phyloP scores from a whole-genome alignment of 2,329 filamentous ascomycete genomes.

The Penicillium psychrosexuale region DNA sequence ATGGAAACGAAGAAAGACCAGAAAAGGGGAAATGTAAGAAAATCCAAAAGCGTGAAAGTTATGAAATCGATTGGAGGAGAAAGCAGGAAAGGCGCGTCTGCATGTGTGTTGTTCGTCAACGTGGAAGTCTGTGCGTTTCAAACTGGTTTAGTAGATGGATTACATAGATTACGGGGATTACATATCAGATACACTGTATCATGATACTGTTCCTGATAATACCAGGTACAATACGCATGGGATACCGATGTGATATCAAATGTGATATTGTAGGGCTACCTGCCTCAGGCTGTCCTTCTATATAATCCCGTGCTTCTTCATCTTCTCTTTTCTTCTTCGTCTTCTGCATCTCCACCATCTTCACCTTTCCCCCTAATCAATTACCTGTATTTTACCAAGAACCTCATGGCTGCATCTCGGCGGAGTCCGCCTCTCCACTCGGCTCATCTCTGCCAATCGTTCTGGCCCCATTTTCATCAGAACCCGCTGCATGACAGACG shows the following conservation, averaged over 20 bases:
- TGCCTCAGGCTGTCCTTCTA: neutral
- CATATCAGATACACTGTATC: no score
- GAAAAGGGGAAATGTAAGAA: neutral
- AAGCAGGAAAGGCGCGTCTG: conserved; percentile 6
- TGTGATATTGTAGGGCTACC: neutral
- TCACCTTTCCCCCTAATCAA: neutral
- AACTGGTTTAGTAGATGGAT: no score
- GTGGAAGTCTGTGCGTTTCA: conserved; percentile 7
- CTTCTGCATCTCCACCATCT: neutral
- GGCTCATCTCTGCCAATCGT: conserved; percentile 5
- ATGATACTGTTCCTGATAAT: no score
- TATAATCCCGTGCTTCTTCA: neutral
- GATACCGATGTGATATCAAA: neutral
- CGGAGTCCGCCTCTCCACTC: conserved; percentile 3
- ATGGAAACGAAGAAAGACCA: neutral
- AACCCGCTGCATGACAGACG: conserved; percentile 9
- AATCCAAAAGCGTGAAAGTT: neutral
- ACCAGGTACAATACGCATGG: neutral
- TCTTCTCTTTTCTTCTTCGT: neutral
- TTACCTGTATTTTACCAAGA: conserved; percentile 5
- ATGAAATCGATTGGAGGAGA: conserved; percentile 17
- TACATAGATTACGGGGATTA: no score
- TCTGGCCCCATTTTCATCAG: conserved; percentile 3
- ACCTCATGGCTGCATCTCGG: conserved; percentile 4
- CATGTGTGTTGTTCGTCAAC: conserved; percentile 8